Percentiles rank a stretch among this genome's conserved stretches.
These are phyloP conservation scores for Mycena alexandri DNA, from an alignment of 768 basidiomycete species.

Conservation along the genomic window DNA sequence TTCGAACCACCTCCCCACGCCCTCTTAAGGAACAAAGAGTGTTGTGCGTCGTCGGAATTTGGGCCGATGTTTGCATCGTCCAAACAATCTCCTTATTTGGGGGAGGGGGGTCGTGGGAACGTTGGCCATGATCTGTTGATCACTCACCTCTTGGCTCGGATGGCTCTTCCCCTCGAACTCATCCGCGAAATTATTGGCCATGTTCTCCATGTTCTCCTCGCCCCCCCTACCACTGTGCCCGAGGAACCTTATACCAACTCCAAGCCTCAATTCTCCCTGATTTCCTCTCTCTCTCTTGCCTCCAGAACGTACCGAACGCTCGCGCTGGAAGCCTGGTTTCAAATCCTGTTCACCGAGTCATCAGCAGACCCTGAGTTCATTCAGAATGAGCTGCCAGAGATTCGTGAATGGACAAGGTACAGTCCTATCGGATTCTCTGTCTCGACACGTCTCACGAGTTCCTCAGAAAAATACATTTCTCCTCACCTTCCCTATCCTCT, in stretches of 20 bases:
- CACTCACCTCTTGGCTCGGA: no score
- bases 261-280: conserved; percentile 46
- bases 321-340: conserved; percentile 50
- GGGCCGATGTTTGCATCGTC: no score
- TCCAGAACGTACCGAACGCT: conserved; percentile 47
- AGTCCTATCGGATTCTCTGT: not conserved
- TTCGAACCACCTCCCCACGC: no score
- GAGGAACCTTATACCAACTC: conserved; percentile 33
- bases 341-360: conserved; percentile 42
- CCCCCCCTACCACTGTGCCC: conserved; percentile 2
- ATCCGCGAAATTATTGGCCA: conserved; percentile 47
- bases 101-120: no score
- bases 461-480: conserved; percentile 49
- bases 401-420: conserved; percentile 45
- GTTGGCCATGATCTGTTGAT: no score
- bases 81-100: no score
- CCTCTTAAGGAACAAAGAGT: no score
- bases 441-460: not conserved
- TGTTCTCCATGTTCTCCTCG: conserved; percentile 41
- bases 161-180: conserved; percentile 49
- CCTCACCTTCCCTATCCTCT: conserved; percentile 32
- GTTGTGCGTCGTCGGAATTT: no score
- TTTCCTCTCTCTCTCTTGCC: conserved; percentile 46
- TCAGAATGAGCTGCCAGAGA: conserved; percentile 42
- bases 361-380: conserved; percentile 43